Base-by-base conservation (phyloP, 2,329 filamentous ascomycete species). In the Colletotrichum truncatum region DNA sequence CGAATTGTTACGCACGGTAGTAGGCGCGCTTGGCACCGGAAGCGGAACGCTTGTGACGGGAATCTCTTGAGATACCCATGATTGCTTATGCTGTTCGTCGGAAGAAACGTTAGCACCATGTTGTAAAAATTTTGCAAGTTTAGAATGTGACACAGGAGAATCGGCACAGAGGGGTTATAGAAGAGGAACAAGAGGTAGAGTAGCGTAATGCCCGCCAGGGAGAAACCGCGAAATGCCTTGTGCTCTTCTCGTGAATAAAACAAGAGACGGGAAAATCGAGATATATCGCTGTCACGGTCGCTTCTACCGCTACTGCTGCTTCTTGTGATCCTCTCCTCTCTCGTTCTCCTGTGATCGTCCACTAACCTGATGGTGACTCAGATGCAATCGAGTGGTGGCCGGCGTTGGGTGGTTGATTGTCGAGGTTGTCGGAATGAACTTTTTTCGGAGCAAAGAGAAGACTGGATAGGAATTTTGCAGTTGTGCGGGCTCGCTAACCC, bases 41-140 rank as follows among this genome's bases (percentile, higher is more conserved):
- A 84, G 95, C 94, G 85, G 94, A 94, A 87, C 96, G 94, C 93
- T 99, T 99, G 91, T 99, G 96, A 88, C 96, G 94, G 84, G 94
- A 97, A 88, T 98, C 95, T 88, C 96, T 93, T 86, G 95, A 98
- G 88, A 99, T 98, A 99, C 96, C 93, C 92, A 95, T 95, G 87
- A 91, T 93, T 92, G 90, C 90, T 85, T 86, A 87, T 86, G 87
- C 87, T 91, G 82, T 72, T 76, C 73, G 61, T 66, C 64, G 73
- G 66, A 65, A 68, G 28, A 65, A 51, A 70, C 9, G 68, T 77
- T 70, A 73, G 71, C 67, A 39, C 46, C 0, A 51, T 18, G 18
- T 45, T 65, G n/a, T n/a, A n/a, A n/a, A n/a, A n/a, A n/a, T 34
- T 16, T 25, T 23, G 2, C 6, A 3, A 2, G 10, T 2, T 6